phyloP scores from a whole-genome alignment of 2,329 filamentous ascomycete species.

The Fusarium citri region DNA sequence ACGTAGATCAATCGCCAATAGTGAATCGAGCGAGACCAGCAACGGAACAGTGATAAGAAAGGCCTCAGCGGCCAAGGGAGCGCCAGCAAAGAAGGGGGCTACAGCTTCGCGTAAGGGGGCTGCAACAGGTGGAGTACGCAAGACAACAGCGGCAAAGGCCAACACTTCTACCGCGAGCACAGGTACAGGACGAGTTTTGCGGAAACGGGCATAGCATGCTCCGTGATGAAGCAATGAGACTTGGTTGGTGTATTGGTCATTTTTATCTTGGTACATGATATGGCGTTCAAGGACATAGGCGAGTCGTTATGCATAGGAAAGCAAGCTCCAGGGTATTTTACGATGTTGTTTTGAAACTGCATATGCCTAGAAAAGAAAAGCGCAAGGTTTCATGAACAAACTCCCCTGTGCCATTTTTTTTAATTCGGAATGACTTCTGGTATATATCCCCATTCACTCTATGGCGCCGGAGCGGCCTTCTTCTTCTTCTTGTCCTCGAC shows the following conservation, averaged over 20 bases:
- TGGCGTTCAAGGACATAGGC: slow-evolving; percentile 36
- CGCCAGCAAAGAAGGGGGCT: slow-evolving; percentile 62
- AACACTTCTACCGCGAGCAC: slow-evolving; percentile 53
- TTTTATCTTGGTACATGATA: slow-evolving; percentile 22
- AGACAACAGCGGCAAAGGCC: slow-evolving; percentile 48
- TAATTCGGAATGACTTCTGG: slow-evolving; percentile 37
- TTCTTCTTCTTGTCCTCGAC: slow-evolving; percentile 97
- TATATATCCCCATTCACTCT: slow-evolving; percentile 15
- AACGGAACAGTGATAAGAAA: slow-evolving; percentile 74
- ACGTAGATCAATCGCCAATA: slow-evolving; percentile 68
- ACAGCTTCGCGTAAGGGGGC: slow-evolving; percentile 66
- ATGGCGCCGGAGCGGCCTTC: slow-evolving; percentile 49
- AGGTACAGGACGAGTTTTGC: slow-evolving; percentile 64
- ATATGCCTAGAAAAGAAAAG: slow-evolving; percentile 29
- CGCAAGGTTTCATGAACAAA: slow-evolving; percentile 37
- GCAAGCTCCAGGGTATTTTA: slow-evolving; percentile 21
- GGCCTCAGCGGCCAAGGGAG: slow-evolving; percentile 53
- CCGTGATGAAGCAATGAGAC: slow-evolving; percentile 15
- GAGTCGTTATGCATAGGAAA: slow-evolving; percentile 27
- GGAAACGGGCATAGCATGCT: slow-evolving; percentile 60
- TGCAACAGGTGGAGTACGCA: slow-evolving; percentile 62
- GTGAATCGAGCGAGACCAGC: slow-evolving; percentile 73
- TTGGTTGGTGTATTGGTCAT: not conserved
- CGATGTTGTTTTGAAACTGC: slow-evolving; percentile 24
- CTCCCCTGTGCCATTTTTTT: slow-evolving; percentile 30